phyloP scores from a whole-genome alignment of 73 alveolate species.

The Stentor coeruleus region DNA sequence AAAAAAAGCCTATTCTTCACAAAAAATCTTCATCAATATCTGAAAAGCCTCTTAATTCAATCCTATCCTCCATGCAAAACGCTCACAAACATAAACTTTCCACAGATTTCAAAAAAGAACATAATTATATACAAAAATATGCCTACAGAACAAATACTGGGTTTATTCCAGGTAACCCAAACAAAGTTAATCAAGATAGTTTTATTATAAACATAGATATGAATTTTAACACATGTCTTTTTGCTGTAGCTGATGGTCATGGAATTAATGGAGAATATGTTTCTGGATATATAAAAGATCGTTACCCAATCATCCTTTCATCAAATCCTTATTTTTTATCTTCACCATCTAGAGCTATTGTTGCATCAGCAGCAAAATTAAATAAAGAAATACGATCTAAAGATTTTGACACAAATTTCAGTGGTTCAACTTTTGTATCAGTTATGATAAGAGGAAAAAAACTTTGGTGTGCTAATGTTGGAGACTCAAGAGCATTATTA shows the following conservation, averaged over 20 bases:
- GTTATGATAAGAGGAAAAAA: constrained; percentile 56
- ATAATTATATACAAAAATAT: constrained; percentile 48
- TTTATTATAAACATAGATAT: not conserved
- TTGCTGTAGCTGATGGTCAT: constrained; percentile 64
- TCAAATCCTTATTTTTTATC: not conserved
- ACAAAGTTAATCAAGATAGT: constrained; percentile 6
- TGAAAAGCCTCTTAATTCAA: not conserved
- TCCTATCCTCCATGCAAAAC: not conserved
- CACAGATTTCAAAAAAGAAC: too few species aligned
- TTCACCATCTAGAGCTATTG: not conserved
- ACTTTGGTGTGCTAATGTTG: constrained; percentile 62
- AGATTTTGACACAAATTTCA: constrained; percentile 42
- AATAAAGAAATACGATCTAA: constrained; percentile 30
- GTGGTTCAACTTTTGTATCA: constrained; percentile 70
- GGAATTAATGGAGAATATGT: constrained; percentile 76
- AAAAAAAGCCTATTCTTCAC: not conserved
- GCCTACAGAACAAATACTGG: constrained; percentile 67
- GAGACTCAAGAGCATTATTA: constrained; percentile 64
- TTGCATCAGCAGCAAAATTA: constrained; percentile 31
- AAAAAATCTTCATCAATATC: not conserved
- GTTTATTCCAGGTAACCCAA: constrained; percentile 55
- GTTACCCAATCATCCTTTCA: not conserved
- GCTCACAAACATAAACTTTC: not conserved
- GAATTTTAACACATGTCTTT: not conserved
- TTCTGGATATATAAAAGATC: constrained; percentile 38